A percentile compares a stretch with the other conserved stretches of the same genome.
phyloP scores from a whole-genome alignment of 192 early-diverging fungal species.

The Backusella tuberculispora region DNA sequence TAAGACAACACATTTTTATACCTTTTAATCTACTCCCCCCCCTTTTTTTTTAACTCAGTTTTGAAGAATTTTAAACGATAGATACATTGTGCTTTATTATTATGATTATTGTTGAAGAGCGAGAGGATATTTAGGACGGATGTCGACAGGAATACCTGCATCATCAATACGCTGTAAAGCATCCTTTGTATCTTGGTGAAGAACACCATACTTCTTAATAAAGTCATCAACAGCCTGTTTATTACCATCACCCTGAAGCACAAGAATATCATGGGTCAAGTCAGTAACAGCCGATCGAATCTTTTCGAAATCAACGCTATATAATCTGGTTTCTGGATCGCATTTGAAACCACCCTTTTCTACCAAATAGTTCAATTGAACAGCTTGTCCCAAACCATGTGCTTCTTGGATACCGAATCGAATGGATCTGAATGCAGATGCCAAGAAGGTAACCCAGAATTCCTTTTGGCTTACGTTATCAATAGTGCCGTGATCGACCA shows the following conservation, averaged over 20 bases:
- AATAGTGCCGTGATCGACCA: constrained; percentile 63
- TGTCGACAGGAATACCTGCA: constrained; percentile 45
- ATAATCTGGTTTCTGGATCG: constrained; percentile 43
- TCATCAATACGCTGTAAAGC: constrained; percentile 59
- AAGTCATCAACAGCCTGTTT: constrained; percentile 63
- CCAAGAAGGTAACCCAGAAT: constrained; percentile 76
- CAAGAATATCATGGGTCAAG: constrained; percentile 66
- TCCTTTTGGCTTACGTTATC: constrained; percentile 59
- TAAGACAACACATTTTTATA: too few relatives aligned
- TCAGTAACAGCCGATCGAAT: constrained; percentile 60
- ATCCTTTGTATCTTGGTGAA: constrained; percentile 51
- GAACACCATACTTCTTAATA: constrained; percentile 54
- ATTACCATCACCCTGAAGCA: constrained; percentile 74
- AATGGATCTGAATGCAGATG: constrained; percentile 72
- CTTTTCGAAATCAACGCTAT: constrained; percentile 62
- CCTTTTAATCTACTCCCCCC: too few relatives aligned
- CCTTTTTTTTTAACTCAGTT: too few relatives aligned
- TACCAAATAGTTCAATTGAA: constrained; percentile 69
- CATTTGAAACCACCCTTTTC: constrained; percentile 68
- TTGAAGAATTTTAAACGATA: constrained; percentile 18
- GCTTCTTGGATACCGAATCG: constrained; percentile 74
- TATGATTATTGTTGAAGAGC: neutral
- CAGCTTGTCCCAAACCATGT: constrained; percentile 72
- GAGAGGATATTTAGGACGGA: constrained; percentile 39
- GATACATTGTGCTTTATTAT: neutral